These are phyloP conservation scores for Brassica juncea DNA, from an alignment of 345 rosid genomes.

Conservation along the genomic window DNA sequence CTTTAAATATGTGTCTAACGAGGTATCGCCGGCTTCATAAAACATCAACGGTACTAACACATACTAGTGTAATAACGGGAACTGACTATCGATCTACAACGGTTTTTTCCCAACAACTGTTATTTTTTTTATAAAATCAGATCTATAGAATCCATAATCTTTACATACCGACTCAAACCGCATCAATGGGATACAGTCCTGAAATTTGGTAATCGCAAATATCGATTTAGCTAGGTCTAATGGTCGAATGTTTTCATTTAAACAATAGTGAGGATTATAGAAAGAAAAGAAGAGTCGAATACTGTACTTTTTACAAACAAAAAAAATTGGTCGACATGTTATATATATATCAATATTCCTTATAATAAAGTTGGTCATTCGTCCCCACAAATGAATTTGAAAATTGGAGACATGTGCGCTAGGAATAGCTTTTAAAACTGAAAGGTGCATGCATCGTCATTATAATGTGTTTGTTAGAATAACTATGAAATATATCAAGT, in stretches of 20 bases:
- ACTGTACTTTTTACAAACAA: neutral
- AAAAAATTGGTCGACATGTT: neutral
- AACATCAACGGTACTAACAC: neutral
- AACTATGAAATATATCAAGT: neutral
- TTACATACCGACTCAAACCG: neutral
- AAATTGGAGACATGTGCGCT: slow-evolving; percentile 23
- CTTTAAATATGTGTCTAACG: neutral
- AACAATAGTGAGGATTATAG: neutral
- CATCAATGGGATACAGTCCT: neutral
- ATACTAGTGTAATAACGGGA: too few species aligned
- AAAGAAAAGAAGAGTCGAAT: neutral
- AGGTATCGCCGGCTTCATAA: neutral
- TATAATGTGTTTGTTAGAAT: slow-evolving; percentile 12
- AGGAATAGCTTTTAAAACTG: neutral
- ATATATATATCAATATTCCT: neutral
- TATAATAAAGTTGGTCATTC: neutral
- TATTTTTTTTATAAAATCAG: neutral
- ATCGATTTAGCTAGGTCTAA: neutral
- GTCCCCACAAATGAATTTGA: slow-evolving; percentile 24
- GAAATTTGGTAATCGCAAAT: neutral
- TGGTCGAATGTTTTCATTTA: neutral
- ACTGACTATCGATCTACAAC: neutral
- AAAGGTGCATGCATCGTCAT: slow-evolving; percentile 10
- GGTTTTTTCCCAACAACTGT: neutral
- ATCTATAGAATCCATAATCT: neutral